These are phyloP conservation scores for Ambrosia artemisiifolia DNA, from an alignment of 129 eudicot genomes.

Conservation along the genomic window DNA sequence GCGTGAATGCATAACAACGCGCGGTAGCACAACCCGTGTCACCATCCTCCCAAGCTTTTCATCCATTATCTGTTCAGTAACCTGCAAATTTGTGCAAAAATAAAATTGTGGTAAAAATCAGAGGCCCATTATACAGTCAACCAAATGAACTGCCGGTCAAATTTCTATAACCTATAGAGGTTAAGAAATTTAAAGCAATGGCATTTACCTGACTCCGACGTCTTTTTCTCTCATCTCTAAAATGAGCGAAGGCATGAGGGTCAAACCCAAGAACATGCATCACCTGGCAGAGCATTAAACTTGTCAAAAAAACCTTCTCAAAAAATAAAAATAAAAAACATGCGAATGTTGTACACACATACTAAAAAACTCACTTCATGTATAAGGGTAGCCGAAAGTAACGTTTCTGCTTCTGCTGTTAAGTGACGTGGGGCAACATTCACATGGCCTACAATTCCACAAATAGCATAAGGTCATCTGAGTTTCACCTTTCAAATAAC, in stretches of 20 bases:
- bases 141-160: not conserved
- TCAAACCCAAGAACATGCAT: constrained; percentile 99
- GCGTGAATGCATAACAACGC: constrained; percentile 97
- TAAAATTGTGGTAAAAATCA: not conserved
- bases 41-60: constrained; percentile 88
- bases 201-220: constrained; percentile 65
- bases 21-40: constrained; percentile 93
- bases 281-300: constrained; percentile 43
- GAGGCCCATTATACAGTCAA: not conserved
- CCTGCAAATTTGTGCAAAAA: constrained; percentile 37
- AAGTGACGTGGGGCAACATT: constrained; percentile 98
- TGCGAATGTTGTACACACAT: not conserved
- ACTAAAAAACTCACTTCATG: constrained; percentile 64
- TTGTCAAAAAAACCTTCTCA: not conserved
- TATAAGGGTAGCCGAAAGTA: constrained; percentile 90
- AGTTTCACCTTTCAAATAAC: constrained; percentile 10
- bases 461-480: not conserved
- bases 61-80: constrained; percentile 71
- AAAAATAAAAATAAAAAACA: not conserved
- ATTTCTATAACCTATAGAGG: not conserved
- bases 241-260: constrained; percentile 95
- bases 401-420: constrained; percentile 94
- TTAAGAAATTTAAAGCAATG: not conserved
- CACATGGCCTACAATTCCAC: constrained; percentile 70
- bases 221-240: constrained; percentile 93